phyloP scores from a whole-genome alignment of 306 rosid species.

The Prunus mira region DNA sequence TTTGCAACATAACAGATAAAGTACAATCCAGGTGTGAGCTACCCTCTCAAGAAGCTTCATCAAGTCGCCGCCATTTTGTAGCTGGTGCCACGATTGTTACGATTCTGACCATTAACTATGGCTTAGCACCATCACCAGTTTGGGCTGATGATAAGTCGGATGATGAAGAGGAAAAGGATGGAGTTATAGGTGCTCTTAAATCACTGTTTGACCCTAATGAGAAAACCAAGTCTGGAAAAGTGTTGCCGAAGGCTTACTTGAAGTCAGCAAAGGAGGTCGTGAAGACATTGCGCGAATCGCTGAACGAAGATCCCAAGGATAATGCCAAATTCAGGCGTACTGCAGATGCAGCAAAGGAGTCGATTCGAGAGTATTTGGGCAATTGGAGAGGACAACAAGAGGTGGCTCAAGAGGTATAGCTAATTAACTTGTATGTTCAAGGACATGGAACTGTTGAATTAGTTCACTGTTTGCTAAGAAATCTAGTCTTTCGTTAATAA shows the following conservation, averaged over 20 bases:
- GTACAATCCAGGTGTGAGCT: slow-evolving; percentile 44
- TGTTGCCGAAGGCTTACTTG: slow-evolving; percentile 82
- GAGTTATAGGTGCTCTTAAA: slow-evolving; percentile 59
- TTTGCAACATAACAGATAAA: slow-evolving; percentile 57
- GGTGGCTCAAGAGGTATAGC: slow-evolving; percentile 58
- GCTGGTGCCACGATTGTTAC: slow-evolving; percentile 40
- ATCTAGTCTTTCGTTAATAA: neutral
- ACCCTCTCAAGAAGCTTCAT: slow-evolving; percentile 36
- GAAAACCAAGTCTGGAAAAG: slow-evolving; percentile 69
- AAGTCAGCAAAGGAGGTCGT: slow-evolving; percentile 78
- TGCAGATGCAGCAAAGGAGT: slow-evolving; percentile 95
- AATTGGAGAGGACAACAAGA: slow-evolving; percentile 73
- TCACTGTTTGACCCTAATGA: slow-evolving; percentile 71
- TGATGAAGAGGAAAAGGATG: slow-evolving; percentile 49
- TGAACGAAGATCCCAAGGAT: slow-evolving; percentile 59
- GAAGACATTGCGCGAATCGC: slow-evolving; percentile 76
- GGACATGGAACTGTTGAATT: neutral
- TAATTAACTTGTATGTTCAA: neutral
- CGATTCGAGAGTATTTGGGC: slow-evolving; percentile 76
- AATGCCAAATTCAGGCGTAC: slow-evolving; percentile 71
- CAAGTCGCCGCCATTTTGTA: slow-evolving; percentile 51
- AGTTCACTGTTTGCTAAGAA: neutral
- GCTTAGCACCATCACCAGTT: slow-evolving; percentile 37
- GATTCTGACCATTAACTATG: slow-evolving; percentile 34
- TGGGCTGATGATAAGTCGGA: slow-evolving; percentile 52